Evolutionary conservation across 352 stramenopile genomes (phyloP), one percentile per base, ranked within the genome.

Genomic region (Globisporangium sylvaticum): DNA sequence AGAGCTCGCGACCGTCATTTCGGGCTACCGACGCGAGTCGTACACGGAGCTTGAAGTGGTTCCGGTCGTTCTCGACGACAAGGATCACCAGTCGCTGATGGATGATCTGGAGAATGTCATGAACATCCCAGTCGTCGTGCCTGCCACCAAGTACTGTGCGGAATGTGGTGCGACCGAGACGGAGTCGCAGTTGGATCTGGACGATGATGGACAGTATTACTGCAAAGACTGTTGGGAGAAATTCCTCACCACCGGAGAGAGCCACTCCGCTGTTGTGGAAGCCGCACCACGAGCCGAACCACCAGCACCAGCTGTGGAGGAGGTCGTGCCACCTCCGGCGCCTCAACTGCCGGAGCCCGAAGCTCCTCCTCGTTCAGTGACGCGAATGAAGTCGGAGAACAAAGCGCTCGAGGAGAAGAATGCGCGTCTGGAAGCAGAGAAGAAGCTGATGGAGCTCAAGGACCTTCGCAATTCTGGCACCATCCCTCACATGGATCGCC

Each of bases 201-300:
- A 96, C 67, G 84, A 90, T 37, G 86, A 96, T 54, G 86, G 85
- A 0, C 79, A 94, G 57, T 92, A 89, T 69, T 96, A 96, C 70
- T 96, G 88, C 76, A 91, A 90, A 63, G 88, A 92, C 67, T 96
- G 88, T 58, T 96, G 86, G 87, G 86, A 93, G 48, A 91, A 94
- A 56, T 96, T 92, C 61, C 75, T 92, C 34, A 88, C 78, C 52
- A 42, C 78, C 65, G 81, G 79, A 2, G 74, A 72, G 22, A 63
- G 57, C 50, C 52, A 67, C 37, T 10, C 65, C 15, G 48, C 52
- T 50, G 37, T 58, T 44, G 48, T 63, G 10, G 63, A 66, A 31
- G 57, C 50, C 25, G 37, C 53, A 25, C 32, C 37, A 4, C 70
- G 42, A 6, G 52, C 56, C 12, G 12, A 14, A 18, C 12, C 14